Evolutionary conservation across 176 grass and related monocot species (phyloP), one percentile per base, ranked within the genome.

Genomic region (Canna indica): DNA sequence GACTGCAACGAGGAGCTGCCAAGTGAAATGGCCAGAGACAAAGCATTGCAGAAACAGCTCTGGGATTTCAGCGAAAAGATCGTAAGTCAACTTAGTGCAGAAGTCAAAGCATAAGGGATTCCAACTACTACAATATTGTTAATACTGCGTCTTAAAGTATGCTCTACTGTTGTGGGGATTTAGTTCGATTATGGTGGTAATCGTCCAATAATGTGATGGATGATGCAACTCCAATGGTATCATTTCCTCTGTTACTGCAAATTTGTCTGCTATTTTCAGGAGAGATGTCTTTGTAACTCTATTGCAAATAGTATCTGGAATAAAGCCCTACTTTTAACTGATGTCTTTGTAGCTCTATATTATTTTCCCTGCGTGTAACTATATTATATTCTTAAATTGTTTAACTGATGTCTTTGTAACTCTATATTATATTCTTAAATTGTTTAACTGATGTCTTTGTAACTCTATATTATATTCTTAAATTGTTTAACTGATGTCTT

Each of bases 61-160:
- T 97, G 93, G 93, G 73, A 85, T 14, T 87, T 87, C 74, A 90
- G 93, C 44, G 86, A 92, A 68, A 56, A 87, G 68, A 86, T 97
- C 54, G 77, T 75, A 87, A 81, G n/a, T 87, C 74, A 35, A 69
- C 68, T 4, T 56, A 90, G 28, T 91, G 79, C 85, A 75, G 22
- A 63, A 64, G 53, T 36, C 59, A 62, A 62, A 0, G 4, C 59
- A 1, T 13, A 62, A n/a, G 50, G 50, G 22, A 0, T n/a, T n/a
- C 15, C 20, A 5, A 46, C 16, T n/a, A 0, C 22, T 54, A 5
- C 50, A 54, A 22, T 1, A 18, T 54, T 54, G 47, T 17, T 50
- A 10, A 18, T 50, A 50, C 10, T 3, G 18, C 18, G 15, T 20
- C 47, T 14, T 50, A 3, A 38, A 7, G 2, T 3, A 38, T 38